phyloP scores from a whole-genome alignment of 352 stramenopile species.

The Thraustotheca clavata region DNA sequence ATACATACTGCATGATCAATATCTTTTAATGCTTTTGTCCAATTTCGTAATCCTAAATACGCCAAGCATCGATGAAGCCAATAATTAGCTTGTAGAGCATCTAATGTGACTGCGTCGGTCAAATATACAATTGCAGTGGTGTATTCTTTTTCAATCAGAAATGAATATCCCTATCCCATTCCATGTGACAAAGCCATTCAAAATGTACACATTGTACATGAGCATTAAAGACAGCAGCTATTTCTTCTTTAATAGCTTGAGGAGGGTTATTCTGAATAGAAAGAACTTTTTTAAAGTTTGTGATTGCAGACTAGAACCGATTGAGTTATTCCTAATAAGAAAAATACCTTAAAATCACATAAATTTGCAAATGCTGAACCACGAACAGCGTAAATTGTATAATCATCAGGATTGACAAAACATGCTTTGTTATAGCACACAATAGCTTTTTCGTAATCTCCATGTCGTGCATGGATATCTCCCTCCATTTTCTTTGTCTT shows the following conservation, averaged over 20 bases:
- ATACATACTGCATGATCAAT: constrained; percentile 75
- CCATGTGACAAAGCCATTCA: constrained; percentile 4
- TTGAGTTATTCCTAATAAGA: background rate
- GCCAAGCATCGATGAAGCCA: constrained; percentile 68
- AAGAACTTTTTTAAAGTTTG: constrained; percentile 69
- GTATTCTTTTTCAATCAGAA: constrained; percentile 50
- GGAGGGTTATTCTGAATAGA: constrained; percentile 41
- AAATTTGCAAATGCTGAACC: constrained; percentile 63
- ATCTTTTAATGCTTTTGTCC: constrained; percentile 71
- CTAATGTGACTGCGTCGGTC: constrained; percentile 64
- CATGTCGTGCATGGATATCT: background rate
- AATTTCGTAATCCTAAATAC: constrained; percentile 43
- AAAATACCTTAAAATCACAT: constrained; percentile 46
- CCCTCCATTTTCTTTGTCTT: constrained; percentile 18
- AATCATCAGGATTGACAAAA: constrained; percentile 49
- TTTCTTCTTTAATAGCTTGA: constrained; percentile 66
- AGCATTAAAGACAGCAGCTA: constrained; percentile 59
- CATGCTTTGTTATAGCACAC: constrained; percentile 62
- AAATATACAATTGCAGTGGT: constrained; percentile 54
- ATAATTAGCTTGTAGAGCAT: constrained; percentile 57
- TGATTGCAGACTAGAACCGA: constrained; percentile 42
- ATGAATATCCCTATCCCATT: constrained; percentile 34
- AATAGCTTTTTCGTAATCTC: constrained; percentile 21
- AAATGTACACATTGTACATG: constrained; percentile 26
- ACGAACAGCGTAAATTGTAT: constrained; percentile 48